Evolutionary conservation across 2,329 filamentous ascomycete genomes (phyloP).

Genomic region (Sclerotinia spermophila): DNA sequence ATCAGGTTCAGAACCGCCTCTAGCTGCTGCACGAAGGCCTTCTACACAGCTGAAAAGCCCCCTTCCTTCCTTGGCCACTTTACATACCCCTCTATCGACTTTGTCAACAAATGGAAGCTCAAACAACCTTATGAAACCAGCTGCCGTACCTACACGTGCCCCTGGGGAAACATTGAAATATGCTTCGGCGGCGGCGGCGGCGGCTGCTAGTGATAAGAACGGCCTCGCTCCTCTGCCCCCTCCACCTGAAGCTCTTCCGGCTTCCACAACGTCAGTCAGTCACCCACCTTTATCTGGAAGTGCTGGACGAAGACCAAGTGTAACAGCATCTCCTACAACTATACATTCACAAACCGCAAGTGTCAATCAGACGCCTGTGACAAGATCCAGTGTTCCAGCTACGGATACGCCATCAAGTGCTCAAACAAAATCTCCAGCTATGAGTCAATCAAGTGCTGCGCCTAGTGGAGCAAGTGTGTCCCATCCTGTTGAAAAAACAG

Average conservation of each 20-base stretch:
- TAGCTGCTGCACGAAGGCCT: slow-evolving; percentile 61
- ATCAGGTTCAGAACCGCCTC: slow-evolving; percentile 55
- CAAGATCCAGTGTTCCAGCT: slow-evolving; percentile 38
- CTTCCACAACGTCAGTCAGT: slow-evolving; percentile 41
- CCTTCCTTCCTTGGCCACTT: slow-evolving; percentile 82
- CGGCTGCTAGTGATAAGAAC: slow-evolving; percentile 85
- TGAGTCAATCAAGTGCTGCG: slow-evolving; percentile 43
- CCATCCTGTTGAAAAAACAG: slow-evolving; percentile 46
- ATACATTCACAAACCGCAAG: slow-evolving; percentile 46
- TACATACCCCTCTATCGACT: slow-evolving; percentile 69
- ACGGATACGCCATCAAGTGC: slow-evolving; percentile 38
- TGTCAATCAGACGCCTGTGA: slow-evolving; percentile 36
- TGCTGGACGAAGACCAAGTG: slow-evolving; percentile 49
- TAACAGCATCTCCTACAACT: slow-evolving; percentile 55
- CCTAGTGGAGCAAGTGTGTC: slow-evolving; percentile 43
- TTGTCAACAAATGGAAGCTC: slow-evolving; percentile 52
- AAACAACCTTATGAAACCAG: slow-evolving; percentile 81
- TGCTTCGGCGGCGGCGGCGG: slow-evolving; percentile 90
- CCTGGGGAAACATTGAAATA: slow-evolving; percentile 93
- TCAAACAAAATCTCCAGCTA: slow-evolving; percentile 50
- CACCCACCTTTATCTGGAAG: slow-evolving; percentile 39
- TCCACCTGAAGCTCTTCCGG: slow-evolving; percentile 65
- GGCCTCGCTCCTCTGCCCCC: slow-evolving; percentile 92
- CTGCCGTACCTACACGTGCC: slow-evolving; percentile 76
- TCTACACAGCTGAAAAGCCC: slow-evolving; percentile 92